These are phyloP conservation scores for Lactuca saligna DNA, from an alignment of 129 eudicot species.

Conservation along the genomic window DNA sequence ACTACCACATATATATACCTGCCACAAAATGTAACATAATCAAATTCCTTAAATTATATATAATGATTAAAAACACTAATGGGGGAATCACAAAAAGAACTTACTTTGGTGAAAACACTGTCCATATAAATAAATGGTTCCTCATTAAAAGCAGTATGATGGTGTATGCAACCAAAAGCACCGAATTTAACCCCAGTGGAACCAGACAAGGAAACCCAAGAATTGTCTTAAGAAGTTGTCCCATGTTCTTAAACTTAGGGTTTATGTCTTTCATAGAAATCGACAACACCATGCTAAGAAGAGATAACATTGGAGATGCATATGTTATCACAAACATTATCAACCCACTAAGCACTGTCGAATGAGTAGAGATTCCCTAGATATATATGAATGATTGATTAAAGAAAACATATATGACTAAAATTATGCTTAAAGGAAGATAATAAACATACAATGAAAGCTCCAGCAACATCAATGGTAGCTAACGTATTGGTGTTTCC, in stretches of 20 bases:
- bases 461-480: constrained; percentile 97
- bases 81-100: constrained; percentile 26
- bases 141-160: constrained; percentile 76
- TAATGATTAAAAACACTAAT: background rate
- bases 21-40: constrained; percentile 14
- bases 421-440: constrained; percentile 9
- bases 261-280: constrained; percentile 45
- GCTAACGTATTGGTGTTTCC: constrained; percentile 96
- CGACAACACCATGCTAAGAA: constrained; percentile 65
- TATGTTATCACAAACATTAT: constrained; percentile 91
- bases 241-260: constrained; percentile 29
- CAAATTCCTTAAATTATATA: background rate
- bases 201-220: constrained; percentile 80
- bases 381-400: background rate
- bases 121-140: constrained; percentile 91
- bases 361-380: constrained; percentile 91
- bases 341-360: constrained; percentile 74
- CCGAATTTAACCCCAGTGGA: constrained; percentile 75
- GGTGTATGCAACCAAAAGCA: constrained; percentile 78
- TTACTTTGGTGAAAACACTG: constrained; percentile 99
- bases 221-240: constrained; percentile 53
- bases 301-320: constrained; percentile 84
- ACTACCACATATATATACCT: constrained; percentile 89
- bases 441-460: constrained; percentile 63
- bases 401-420: background rate